Base-by-base conservation (phyloP, 2,329 filamentous ascomycete species). In the Fusarium globosum region DNA sequence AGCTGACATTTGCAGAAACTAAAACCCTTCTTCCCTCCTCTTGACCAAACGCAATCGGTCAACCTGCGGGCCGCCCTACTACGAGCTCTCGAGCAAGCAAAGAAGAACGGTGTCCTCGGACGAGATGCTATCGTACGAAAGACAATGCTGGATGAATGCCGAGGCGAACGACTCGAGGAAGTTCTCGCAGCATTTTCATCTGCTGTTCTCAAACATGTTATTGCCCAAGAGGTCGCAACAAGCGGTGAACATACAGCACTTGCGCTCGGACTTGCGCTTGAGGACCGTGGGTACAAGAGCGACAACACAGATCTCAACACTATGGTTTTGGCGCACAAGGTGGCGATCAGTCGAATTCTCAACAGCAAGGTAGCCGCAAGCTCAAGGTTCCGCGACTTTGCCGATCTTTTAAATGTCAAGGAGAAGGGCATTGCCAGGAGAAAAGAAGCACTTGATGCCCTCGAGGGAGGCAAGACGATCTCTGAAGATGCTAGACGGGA, bases 101-200 rank as follows among this genome's bases (percentile, higher is more conserved):
- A 98, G 85, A 97, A 97, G 84, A 94, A 90, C 83, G 95, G 95
- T 36, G 86, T 92, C 1, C 86, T 98, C 14, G 94, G 94, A 7
- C 88, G 94, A 56, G 95, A 97, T 78, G 89, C 89, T 0, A 89
- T 97, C 2, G 84, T 98, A 38, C 90, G 96, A 58, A 98, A 97
- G 85, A 97, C 94, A 0, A 97, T 98, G 94, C 86, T 99, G 58
- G 96, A 99, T 80, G 96, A 99, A 77, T 99, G 96, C 83, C 95
- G 93, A 74, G 96, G 96, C 11, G 95, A 97, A 61, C 92, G 94
- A 72, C 89, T 98, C 61, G 95, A 95, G 80, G 96, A 99, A 79
- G 85, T 97, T 3, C 86, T 98, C 35, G 90, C 94, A 7, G 87
- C 90, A 1, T 97, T 99, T 77, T 98, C 96, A 3, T 93, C 93